Evolutionary conservation across 2,329 filamentous ascomycete genomes (phyloP).

Genomic region (Sporothrix schenckii): DNA sequence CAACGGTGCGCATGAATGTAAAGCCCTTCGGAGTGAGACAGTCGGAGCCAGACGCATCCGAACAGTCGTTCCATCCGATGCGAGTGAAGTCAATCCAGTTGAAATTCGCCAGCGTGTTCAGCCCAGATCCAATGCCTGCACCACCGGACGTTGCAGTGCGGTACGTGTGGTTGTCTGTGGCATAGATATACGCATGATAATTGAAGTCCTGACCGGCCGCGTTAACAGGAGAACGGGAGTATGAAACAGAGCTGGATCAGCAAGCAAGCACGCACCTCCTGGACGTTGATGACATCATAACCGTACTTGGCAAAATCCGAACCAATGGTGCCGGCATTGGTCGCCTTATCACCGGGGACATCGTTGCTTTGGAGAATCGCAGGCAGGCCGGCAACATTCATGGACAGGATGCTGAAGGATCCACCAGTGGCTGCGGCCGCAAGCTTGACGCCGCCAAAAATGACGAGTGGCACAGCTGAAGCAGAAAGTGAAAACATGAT

Average conservation of each 20-base stretch:
- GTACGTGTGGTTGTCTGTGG: constrained; percentile 60
- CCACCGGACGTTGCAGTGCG: constrained; percentile 68
- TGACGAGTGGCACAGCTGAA: not conserved
- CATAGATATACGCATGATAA: constrained; percentile 66
- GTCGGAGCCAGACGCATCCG: constrained; percentile 57
- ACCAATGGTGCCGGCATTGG: constrained; percentile 61
- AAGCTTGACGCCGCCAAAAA: not conserved
- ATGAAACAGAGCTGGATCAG: too few relatives aligned
- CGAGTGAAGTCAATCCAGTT: constrained; percentile 60
- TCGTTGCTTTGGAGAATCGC: constrained; percentile 60
- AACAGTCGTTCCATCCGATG: constrained; percentile 63
- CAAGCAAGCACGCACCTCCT: constrained; percentile 52
- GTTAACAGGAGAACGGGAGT: not conserved
- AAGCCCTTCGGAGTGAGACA: constrained; percentile 72
- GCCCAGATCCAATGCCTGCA: constrained; percentile 63
- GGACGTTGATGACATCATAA: constrained; percentile 66
- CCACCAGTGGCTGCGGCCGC: constrained; percentile 35
- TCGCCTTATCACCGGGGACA: constrained; percentile 63
- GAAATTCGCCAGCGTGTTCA: constrained; percentile 66
- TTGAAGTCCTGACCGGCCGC: constrained; percentile 59
- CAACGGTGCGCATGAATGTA: constrained; percentile 63
- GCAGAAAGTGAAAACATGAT: constrained; percentile 1
- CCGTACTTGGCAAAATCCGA: constrained; percentile 57
- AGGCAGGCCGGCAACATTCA: constrained; percentile 65
- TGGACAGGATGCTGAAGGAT: constrained; percentile 56